Evolutionary conservation across 1,284 basidiomycete genomes (phyloP).

Genomic region (Irpex lacteus): DNA sequence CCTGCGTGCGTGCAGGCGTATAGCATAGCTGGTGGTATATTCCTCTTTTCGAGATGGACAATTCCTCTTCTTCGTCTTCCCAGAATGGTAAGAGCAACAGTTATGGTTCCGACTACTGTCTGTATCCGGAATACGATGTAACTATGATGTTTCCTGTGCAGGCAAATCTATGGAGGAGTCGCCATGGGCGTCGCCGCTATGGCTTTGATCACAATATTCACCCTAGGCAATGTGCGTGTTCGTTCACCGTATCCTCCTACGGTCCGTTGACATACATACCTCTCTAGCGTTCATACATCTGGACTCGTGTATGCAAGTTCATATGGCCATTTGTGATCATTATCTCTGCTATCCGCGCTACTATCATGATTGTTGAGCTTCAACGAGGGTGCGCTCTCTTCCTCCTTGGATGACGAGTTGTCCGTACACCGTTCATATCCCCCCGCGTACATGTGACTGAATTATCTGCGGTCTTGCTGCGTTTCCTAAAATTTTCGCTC

Average conservation of each 20-base stretch:
- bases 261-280: background rate
- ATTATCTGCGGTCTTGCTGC: background rate
- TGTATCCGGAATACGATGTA: conserved; percentile 2
- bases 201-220: conserved; percentile 58
- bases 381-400: conserved; percentile 54
- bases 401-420: background rate
- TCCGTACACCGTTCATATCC: background rate
- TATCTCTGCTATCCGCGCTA: conserved; percentile 62
- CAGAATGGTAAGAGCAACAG: conserved; percentile 53
- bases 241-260: background rate
- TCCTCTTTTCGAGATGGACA: conserved; percentile 64
- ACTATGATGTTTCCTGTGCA: conserved; percentile 23
- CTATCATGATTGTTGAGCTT: conserved; percentile 73
- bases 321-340: conserved; percentile 74
- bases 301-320: conserved; percentile 66
- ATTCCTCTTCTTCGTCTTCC: conserved; percentile 68
- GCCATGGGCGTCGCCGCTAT: conserved; percentile 54
- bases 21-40: conserved; percentile 66
- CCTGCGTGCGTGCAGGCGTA: conserved; percentile 44
- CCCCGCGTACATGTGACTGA: background rate
- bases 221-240: conserved; percentile 60
- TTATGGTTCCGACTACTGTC: conserved; percentile 5
- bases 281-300: conserved; percentile 66
- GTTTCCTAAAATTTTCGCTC: conserved; percentile 1
- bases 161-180: conserved; percentile 77